Evolutionary conservation across 306 rosid species (phyloP).

Genomic region (Pyrus bretschneideri): DNA sequence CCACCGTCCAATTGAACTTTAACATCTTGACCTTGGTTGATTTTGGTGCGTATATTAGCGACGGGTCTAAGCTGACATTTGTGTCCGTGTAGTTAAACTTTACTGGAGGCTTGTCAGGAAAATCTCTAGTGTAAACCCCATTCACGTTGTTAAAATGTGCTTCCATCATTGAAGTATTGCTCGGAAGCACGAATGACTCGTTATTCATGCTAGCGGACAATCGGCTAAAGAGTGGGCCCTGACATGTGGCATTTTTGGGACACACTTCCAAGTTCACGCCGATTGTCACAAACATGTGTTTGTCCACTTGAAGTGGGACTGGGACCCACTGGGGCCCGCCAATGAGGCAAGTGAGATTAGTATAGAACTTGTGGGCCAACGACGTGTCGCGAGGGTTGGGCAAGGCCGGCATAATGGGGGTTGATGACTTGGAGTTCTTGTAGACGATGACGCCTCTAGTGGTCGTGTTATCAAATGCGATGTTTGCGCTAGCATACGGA

Average conservation of each 20-base stretch:
- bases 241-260: no score
- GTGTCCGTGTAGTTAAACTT: constrained; percentile 34
- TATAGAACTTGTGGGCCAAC: constrained; percentile 43
- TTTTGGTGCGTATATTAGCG: constrained; percentile 31
- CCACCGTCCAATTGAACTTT: constrained; percentile 45
- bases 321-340: constrained; percentile 48
- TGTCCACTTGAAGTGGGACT: constrained; percentile 38
- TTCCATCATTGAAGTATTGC: constrained; percentile 33
- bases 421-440: background rate
- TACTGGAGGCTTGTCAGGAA: constrained; percentile 37
- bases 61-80: background rate
- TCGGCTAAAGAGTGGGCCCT: no score
- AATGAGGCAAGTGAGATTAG: constrained; percentile 25
- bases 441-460: constrained; percentile 39
- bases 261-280: constrained; percentile 35
- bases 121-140: constrained; percentile 25
- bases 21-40: constrained; percentile 49
- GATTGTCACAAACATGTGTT: constrained; percentile 42
- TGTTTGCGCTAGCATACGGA: constrained; percentile 9
- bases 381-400: constrained; percentile 38
- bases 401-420: constrained; percentile 40
- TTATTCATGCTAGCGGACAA: constrained; percentile 61
- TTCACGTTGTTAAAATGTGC: constrained; percentile 12
- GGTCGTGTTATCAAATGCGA: background rate
- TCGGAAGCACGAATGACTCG: constrained; percentile 47